phyloP scores from a whole-genome alignment of 1,284 basidiomycete genomes.

The Phenoliferia sp. region DNA sequence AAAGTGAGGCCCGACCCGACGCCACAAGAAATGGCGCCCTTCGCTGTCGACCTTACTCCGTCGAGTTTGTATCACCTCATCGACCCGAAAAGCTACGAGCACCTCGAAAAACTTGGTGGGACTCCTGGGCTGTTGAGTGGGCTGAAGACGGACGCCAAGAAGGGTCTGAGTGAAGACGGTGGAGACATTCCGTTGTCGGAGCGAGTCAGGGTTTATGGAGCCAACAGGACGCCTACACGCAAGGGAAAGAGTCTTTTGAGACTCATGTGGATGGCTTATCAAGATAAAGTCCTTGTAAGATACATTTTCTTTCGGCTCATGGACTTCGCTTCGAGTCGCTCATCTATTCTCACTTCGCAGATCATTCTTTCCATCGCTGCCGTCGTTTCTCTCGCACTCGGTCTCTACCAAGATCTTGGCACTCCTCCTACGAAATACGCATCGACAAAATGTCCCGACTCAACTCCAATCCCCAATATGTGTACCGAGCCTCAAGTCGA shows the following conservation, averaged over 20 bases:
- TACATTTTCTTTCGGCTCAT: slow-evolving; percentile 17
- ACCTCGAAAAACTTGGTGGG: slow-evolving; percentile 71
- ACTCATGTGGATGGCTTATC: slow-evolving; percentile 90
- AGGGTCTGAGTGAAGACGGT: slow-evolving; percentile 21
- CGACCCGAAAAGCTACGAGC: slow-evolving; percentile 73
- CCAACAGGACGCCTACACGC: slow-evolving; percentile 73
- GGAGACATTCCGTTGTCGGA: slow-evolving; percentile 54
- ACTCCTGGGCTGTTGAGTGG: slow-evolving; percentile 61
- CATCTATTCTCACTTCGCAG: background rate
- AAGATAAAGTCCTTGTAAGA: slow-evolving; percentile 86
- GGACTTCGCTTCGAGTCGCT: slow-evolving; percentile 45
- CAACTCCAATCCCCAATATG: slow-evolving; percentile 5
- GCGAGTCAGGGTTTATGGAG: slow-evolving; percentile 70
- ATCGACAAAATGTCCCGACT: slow-evolving; percentile 43
- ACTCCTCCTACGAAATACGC: slow-evolving; percentile 53
- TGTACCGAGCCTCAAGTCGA: slow-evolving; percentile 52
- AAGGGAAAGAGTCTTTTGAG: slow-evolving; percentile 71
- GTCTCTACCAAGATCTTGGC: slow-evolving; percentile 78
- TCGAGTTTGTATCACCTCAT: slow-evolving; percentile 75
- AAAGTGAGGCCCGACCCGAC: slow-evolving; percentile 55
- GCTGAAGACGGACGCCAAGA: slow-evolving; percentile 44
- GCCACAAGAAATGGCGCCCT: slow-evolving; percentile 46
- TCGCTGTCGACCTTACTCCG: slow-evolving; percentile 60
- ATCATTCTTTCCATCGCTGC: slow-evolving; percentile 87
- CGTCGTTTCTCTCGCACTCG: slow-evolving; percentile 85